Percentiles rank a stretch among this genome's conserved stretches.
Evolutionary conservation across 176 grass and related monocot species (phyloP).

Genomic region (Oryza punctata): DNA sequence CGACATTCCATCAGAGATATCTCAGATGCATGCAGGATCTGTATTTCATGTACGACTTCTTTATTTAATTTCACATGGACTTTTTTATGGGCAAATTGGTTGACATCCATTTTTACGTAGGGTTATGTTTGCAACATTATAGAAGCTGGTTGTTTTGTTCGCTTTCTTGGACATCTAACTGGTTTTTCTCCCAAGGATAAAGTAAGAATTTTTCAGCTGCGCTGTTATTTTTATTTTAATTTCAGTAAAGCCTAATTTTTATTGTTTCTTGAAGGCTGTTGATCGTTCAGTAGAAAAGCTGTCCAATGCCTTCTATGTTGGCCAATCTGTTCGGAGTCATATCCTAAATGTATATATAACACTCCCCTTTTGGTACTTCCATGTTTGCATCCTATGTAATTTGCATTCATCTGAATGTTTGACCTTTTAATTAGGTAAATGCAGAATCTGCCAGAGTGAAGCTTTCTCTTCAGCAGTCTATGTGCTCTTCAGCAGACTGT

Average conservation of each 20-base stretch:
- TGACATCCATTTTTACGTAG: conserved; percentile 52
- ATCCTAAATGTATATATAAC: conserved; percentile 65
- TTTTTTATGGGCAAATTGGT: conserved; percentile 22
- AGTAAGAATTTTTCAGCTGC: conserved; percentile 55
- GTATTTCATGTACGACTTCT: conserved; percentile 63
- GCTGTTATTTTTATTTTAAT: not conserved
- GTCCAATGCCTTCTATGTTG: conserved; percentile 72
- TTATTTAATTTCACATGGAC: conserved; percentile 24
- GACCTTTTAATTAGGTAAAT: conserved; percentile 57
- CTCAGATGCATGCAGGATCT: conserved; percentile 54
- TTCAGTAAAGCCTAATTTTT: conserved; percentile 41
- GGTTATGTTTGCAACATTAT: conserved; percentile 96
- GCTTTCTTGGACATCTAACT: conserved; percentile 90
- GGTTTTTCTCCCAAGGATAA: conserved; percentile 93
- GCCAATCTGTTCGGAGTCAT: conserved; percentile 85
- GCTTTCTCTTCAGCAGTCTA: conserved; percentile 80
- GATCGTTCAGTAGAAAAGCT: conserved; percentile 69
- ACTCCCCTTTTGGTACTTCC: conserved; percentile 22
- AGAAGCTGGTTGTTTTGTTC: conserved; percentile 94
- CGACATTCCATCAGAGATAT: conserved; percentile 82
- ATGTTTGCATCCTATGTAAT: conserved; percentile 8
- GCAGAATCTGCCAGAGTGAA: conserved; percentile 78
- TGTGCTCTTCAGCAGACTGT: conserved; percentile 73
- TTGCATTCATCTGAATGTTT: conserved; percentile 27
- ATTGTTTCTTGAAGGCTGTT: conserved; percentile 64